Evolutionary conservation across 768 basidiomycete genomes (phyloP), one percentile per base, ranked within the genome.

Genomic region (Lentinula sp.): DNA sequence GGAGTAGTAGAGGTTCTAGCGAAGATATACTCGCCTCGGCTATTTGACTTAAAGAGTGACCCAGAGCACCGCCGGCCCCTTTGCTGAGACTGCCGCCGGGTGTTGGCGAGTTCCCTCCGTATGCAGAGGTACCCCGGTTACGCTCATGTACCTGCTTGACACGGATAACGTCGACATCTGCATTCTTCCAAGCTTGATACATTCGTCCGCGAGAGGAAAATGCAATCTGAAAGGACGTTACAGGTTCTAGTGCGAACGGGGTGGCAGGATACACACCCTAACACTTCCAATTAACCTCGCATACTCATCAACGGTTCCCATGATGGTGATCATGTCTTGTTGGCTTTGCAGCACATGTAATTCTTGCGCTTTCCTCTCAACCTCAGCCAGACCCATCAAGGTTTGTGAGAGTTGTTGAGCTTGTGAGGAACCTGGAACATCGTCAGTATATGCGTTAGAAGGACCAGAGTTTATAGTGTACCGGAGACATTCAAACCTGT

Each of bases 271-370:
- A 54, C 28, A 15, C 70, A 92, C 92, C 63, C 92, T 81, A 57
- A 95, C 93, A 60, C 90, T 92, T 66, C 83, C 86, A 63, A 96
- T 91, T 57, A 98, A 79, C 56, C 96, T 81, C n/a, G 93, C 85
- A 70, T 98, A 98, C 72, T 97, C 95, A 68, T 98, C 96, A 51
- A 85, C 92, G 52, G 91, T 91, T 56, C 85, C 86, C 81, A 95
- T 79, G 33, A 98, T 70, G 0, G 90, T 88, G 35, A 85, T 77
- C 66, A 95, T 81, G 69, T 99, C 96, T 63, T 90, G 87, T 64
- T 89, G 87, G 0, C 91, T 83, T 69, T 95, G 93, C 10, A 79
- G 76, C 57, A 78, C 85, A 67, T 91, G 87, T 5, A 88, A 63
- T 52, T 93, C 91, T 65, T 90, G 87, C 12, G 86, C 85, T 62